These are phyloP conservation scores for Diaporthe sp. DNA, from an alignment of 2,329 filamentous ascomycete genomes.

Conservation along the genomic window DNA sequence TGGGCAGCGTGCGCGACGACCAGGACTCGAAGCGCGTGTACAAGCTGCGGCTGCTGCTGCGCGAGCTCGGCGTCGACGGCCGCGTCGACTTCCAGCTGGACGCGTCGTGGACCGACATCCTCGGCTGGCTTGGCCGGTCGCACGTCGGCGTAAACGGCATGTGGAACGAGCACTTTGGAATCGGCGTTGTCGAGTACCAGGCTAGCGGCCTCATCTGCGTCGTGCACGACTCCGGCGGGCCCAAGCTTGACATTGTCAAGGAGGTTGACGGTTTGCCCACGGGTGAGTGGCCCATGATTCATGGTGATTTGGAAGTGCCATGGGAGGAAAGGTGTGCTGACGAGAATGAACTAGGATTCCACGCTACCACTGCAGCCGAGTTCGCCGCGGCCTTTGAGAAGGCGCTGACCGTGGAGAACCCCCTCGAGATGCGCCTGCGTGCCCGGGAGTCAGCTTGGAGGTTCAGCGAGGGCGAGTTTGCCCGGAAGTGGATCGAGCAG, in stretches of 20 bases:
- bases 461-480: slow-evolving; percentile 92
- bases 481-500: slow-evolving; percentile 80
- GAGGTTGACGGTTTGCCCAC: slow-evolving; percentile 83
- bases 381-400: slow-evolving; percentile 86
- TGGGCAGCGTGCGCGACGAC: slow-evolving; percentile 93
- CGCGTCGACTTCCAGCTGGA: slow-evolving; percentile 90
- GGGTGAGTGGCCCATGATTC: slow-evolving; percentile 63
- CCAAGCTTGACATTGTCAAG: slow-evolving; percentile 93
- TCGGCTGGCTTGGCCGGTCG: slow-evolving; percentile 81
- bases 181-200: slow-evolving; percentile 98
- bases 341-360: slow-evolving; percentile 74
- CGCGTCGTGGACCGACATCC: slow-evolving; percentile 88
- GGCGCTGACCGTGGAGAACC: slow-evolving; percentile 80
- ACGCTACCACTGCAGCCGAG: slow-evolving; percentile 82
- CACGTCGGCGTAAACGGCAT: slow-evolving; percentile 96
- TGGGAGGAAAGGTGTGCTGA: slow-evolving; percentile 41
- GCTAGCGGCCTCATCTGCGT: slow-evolving; percentile 94
- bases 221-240: slow-evolving; percentile 93
- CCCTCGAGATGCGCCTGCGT: slow-evolving; percentile 79
- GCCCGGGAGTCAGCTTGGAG: slow-evolving; percentile 84
- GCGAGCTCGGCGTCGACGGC: slow-evolving; percentile 88
- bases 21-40: slow-evolving; percentile 88
- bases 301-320: not conserved
- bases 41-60: slow-evolving; percentile 85
- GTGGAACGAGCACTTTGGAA: slow-evolving; percentile 99